phyloP scores from a whole-genome alignment of 495 filamentous ascomycete genomes.

The Emericellopsis terricola region DNA sequence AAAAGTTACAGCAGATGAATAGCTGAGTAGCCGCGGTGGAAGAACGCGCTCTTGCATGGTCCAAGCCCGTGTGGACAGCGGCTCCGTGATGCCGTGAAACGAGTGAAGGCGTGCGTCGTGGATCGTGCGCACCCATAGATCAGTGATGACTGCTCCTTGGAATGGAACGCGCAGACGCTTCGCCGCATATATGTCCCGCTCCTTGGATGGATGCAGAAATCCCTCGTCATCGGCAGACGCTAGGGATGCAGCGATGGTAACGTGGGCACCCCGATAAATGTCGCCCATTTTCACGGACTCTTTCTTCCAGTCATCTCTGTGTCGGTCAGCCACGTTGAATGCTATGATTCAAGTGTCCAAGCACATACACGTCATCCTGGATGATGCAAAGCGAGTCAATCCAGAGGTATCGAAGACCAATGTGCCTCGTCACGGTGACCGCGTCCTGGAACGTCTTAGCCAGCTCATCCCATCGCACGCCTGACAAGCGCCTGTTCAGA shows the following conservation, averaged over 20 bases:
- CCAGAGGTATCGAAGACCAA: conserved; percentile 1
- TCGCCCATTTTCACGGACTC: conserved; percentile 1
- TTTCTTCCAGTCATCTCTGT: background rate
- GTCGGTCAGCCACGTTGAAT: no score
- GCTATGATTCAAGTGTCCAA: background rate
- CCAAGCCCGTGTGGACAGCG: no score
- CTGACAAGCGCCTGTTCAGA: background rate
- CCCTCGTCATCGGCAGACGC: background rate
- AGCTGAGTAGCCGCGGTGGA: no score
- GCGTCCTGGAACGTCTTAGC: conserved; percentile 3
- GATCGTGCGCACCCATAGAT: no score
- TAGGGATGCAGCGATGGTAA: conserved; percentile 1
- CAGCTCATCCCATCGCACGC: background rate
- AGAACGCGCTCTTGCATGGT: no score
- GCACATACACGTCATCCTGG: conserved; percentile 2
- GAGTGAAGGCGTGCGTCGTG: no score
- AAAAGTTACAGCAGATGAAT: no score
- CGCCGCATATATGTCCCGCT: no score
- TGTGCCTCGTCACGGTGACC: background rate
- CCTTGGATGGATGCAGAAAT: no score
- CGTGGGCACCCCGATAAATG: background rate
- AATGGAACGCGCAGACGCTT: no score
- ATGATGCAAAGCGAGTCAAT: conserved; percentile 3
- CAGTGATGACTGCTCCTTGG: no score
- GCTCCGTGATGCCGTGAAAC: no score